These are phyloP conservation scores for Houttuynia cordata DNA, from an alignment of 164 flowering plant genomes.

Conservation along the genomic window DNA sequence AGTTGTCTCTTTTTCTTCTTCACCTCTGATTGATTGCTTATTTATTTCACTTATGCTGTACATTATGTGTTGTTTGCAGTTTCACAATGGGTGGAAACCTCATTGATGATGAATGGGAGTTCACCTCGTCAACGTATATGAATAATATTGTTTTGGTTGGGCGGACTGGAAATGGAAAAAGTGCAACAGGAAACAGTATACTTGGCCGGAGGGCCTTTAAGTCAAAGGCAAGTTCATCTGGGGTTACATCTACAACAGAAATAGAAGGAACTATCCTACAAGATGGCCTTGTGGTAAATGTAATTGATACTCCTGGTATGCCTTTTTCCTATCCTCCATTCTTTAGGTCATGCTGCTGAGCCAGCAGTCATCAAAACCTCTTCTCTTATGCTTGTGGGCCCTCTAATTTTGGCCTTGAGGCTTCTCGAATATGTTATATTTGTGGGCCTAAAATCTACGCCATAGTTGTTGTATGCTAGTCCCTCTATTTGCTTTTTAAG, in stretches of 20 bases:
- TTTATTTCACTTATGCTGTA: neutral
- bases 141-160: constrained; percentile 76
- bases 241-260: constrained; percentile 72
- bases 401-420: too few relatives aligned
- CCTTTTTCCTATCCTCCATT: neutral
- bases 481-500: too few relatives aligned
- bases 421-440: too few relatives aligned
- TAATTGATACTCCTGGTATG: constrained; percentile 90
- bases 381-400: too few relatives aligned
- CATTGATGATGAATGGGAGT: constrained; percentile 64
- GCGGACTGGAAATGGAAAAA: constrained; percentile 76
- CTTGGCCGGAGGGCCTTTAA: constrained; percentile 48
- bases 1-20: neutral
- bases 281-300: constrained; percentile 46
- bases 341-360: too few relatives aligned
- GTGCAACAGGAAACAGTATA: constrained; percentile 86
- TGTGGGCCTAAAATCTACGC: too few relatives aligned
- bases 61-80: neutral
- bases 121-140: constrained; percentile 25
- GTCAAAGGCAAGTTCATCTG: constrained; percentile 48
- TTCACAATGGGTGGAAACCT: constrained; percentile 54
- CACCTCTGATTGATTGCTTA: neutral
- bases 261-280: constrained; percentile 26
- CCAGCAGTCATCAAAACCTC: too few relatives aligned
- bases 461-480: too few relatives aligned